Evolutionary conservation across 352 stramenopile genomes (phyloP).

Genomic region (Vaucheria bursata): DNA sequence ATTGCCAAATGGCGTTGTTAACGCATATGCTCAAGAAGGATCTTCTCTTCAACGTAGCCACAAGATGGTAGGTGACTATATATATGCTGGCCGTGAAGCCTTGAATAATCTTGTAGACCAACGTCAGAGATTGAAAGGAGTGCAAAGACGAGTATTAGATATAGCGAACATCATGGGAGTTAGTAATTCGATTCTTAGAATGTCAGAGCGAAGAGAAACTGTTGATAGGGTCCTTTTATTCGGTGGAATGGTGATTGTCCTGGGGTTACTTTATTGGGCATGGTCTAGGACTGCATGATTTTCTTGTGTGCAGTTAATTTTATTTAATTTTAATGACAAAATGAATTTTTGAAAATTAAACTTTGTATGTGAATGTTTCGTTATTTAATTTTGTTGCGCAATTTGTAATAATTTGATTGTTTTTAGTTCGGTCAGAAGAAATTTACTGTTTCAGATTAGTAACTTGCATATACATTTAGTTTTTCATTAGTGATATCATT

Average conservation of each 20-base stretch:
- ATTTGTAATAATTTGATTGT: too few species aligned
- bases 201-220: slow-evolving; percentile 29
- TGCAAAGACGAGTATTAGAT: slow-evolving; percentile 39
- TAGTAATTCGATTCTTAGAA: slow-evolving; percentile 35
- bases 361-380: too few species aligned
- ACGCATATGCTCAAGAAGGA: slow-evolving; percentile 38
- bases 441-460: too few species aligned
- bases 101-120: slow-evolving; percentile 34
- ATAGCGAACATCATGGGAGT: slow-evolving; percentile 44
- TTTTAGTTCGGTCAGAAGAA: too few species aligned
- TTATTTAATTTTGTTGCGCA: too few species aligned
- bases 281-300: slow-evolving; percentile 16
- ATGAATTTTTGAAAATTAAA: too few species aligned
- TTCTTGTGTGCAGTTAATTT: too few species aligned
- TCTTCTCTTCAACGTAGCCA: slow-evolving; percentile 25
- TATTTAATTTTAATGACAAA: too few species aligned
- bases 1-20: slow-evolving; percentile 20
- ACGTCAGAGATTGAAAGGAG: slow-evolving; percentile 33
- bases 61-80: slow-evolving; percentile 40
- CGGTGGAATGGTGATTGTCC: slow-evolving; percentile 22
- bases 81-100: slow-evolving; percentile 26
- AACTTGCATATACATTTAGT: too few species aligned
- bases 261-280: slow-evolving; percentile 27
- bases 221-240: slow-evolving; percentile 37
- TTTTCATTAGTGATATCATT: too few species aligned